phyloP scores from a whole-genome alignment of 2,329 filamentous ascomycete genomes.

The Fusarium succisae region DNA sequence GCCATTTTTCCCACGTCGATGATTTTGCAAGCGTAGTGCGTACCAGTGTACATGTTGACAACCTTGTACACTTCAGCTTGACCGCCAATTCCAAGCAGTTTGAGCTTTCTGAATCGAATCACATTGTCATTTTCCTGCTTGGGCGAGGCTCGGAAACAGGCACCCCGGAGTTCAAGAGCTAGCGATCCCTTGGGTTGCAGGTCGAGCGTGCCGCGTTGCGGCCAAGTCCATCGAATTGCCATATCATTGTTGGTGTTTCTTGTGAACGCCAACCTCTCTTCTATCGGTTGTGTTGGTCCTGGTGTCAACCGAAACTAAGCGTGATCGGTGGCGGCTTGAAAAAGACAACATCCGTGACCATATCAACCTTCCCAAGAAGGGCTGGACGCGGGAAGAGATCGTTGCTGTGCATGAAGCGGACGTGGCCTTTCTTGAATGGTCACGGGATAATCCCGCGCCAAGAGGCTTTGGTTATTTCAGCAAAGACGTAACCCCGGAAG shows the following conservation, averaged over 20 bases:
- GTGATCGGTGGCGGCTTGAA: accelerated
- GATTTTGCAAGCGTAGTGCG: neutral
- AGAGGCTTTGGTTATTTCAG: neutral
- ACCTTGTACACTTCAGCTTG: neutral
- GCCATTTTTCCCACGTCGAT: neutral
- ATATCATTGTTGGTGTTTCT: too few relatives aligned
- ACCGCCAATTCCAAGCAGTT: neutral
- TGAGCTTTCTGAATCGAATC: neutral
- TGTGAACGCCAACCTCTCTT: too few relatives aligned
- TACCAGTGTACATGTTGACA: neutral
- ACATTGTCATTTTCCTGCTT: neutral
- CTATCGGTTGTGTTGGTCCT: too few relatives aligned
- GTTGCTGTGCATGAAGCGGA: neutral
- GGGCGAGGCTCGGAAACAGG: too few relatives aligned
- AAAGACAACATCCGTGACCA: neutral
- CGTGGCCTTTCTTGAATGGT: neutral
- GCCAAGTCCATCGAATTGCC: too few relatives aligned
- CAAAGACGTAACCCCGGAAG: neutral
- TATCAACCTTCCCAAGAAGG: neutral
- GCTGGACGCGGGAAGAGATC: neutral
- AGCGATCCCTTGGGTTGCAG: too few relatives aligned
- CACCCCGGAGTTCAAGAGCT: too few relatives aligned
- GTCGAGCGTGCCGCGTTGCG: too few relatives aligned
- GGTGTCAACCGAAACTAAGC: too few relatives aligned
- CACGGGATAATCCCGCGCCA: neutral